Percentiles rank a stretch among this genome's conserved stretches.
Evolutionary conservation across 192 early-diverging fungal species (phyloP).

Genomic region (Podila clonocystis): DNA sequence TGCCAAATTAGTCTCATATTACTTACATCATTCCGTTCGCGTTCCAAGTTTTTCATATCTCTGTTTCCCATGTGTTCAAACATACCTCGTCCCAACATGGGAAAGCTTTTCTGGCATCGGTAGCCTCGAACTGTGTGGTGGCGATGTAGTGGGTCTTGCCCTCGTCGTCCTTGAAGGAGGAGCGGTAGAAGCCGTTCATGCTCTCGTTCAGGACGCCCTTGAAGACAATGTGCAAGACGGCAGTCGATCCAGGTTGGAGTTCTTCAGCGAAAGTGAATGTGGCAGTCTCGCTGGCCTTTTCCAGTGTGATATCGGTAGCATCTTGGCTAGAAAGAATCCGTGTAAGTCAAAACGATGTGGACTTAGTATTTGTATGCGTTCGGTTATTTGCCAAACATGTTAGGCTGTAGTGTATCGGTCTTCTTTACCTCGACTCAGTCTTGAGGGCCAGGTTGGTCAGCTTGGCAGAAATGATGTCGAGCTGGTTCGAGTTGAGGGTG

Average conservation of each 20-base stretch:
- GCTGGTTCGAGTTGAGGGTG: constrained; percentile 72
- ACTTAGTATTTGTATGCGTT: too few relatives aligned
- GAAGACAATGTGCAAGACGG: constrained; percentile 67
- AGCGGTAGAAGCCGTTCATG: constrained; percentile 96
- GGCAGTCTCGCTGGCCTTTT: constrained; percentile 57
- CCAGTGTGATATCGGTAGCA: constrained; percentile 56
- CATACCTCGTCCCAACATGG: constrained; percentile 95
- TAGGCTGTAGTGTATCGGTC: too few relatives aligned
- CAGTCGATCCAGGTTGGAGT: constrained; percentile 59
- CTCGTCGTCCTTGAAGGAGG: constrained; percentile 61
- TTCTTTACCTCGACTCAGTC: constrained; percentile 60
- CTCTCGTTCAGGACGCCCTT: constrained; percentile 80
- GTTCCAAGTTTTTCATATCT: not conserved
- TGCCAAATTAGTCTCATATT: too few relatives aligned
- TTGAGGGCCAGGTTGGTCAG: constrained; percentile 56
- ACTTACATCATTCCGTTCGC: too few relatives aligned
- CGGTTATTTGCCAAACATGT: not conserved
- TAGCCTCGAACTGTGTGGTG: constrained; percentile 96
- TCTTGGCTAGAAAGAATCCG: constrained; percentile 21
- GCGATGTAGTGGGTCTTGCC: constrained; percentile 76
- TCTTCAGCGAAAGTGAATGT: constrained; percentile 69
- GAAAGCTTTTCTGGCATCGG: constrained; percentile 89
- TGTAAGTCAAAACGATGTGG: too few relatives aligned
- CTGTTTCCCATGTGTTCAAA: too few relatives aligned
- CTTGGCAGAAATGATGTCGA: constrained; percentile 69